Evolutionary conservation across 345 rosid genomes (phyloP).

Genomic region (Eucalyptus shirleyi): DNA sequence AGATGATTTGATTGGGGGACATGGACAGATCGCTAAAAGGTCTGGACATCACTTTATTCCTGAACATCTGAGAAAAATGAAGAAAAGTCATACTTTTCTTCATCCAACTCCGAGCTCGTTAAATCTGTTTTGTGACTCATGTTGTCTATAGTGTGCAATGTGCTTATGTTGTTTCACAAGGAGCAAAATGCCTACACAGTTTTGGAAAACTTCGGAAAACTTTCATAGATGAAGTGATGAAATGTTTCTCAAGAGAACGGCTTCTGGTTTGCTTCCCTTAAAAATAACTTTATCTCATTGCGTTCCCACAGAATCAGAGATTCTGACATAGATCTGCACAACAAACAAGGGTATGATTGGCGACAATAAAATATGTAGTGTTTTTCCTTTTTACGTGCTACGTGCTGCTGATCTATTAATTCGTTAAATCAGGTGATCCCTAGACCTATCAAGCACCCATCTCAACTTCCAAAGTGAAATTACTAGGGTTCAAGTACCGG

Average conservation of each 20-base stretch:
- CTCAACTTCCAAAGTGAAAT: background rate
- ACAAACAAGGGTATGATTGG: background rate
- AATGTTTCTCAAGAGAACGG: background rate
- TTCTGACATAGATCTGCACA: background rate
- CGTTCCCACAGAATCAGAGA: background rate
- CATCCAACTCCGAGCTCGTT: no score
- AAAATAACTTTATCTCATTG: background rate
- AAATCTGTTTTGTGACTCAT: no score
- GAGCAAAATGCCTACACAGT: no score
- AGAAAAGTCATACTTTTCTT: no score
- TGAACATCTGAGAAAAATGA: no score
- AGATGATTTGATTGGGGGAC: no score
- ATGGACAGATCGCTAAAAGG: no score
- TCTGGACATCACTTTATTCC: no score
- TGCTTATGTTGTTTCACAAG: no score
- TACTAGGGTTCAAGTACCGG: conserved; percentile 79
- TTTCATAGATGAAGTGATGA: background rate
- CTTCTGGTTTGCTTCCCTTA: background rate
- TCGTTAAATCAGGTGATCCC: conserved; percentile 33
- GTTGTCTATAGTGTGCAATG: no score
- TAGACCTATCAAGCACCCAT: conserved; percentile 36
- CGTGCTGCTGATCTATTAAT: background rate
- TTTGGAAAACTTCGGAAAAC: no score
- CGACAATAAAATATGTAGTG: no score
- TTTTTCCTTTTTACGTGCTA: background rate